Percentiles rank a stretch among this genome's conserved stretches.
These are phyloP conservation scores for Nakazawaea ernobii DNA, from an alignment of 805 yeast genomes.

Conservation along the genomic window DNA sequence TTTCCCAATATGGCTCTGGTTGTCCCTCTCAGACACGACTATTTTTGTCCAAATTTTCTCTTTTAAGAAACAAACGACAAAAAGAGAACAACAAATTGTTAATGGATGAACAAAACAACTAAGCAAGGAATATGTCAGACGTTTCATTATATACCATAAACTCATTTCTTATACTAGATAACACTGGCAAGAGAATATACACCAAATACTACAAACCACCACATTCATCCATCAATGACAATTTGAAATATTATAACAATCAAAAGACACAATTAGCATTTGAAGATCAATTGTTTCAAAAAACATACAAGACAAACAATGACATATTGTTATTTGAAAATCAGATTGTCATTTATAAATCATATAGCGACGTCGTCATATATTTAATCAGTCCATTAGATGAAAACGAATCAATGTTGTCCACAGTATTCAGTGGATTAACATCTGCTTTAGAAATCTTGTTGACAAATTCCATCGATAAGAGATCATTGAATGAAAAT, in stretches of 20 bases:
- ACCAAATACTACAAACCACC: slow-evolving; percentile 81
- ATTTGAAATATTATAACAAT: slow-evolving; percentile 18
- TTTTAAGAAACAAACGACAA: neutral
- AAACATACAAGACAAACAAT: slow-evolving; percentile 74
- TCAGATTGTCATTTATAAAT: slow-evolving; percentile 81
- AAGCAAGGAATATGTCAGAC: slow-evolving; percentile 25
- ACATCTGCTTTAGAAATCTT: slow-evolving; percentile 78
- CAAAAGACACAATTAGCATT: slow-evolving; percentile 66
- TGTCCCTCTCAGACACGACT: neutral
- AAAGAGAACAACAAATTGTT: too few species aligned
- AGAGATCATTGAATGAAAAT: slow-evolving; percentile 68
- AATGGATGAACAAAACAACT: neutral
- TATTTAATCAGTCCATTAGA: slow-evolving; percentile 67
- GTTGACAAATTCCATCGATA: slow-evolving; percentile 67
- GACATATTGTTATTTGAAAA: slow-evolving; percentile 79
- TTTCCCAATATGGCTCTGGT: too few species aligned
- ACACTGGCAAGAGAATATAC: slow-evolving; percentile 71
- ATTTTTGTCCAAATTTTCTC: too few species aligned
- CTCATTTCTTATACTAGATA: slow-evolving; percentile 77
- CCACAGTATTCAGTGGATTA: slow-evolving; percentile 69
- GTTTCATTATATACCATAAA: slow-evolving; percentile 75
- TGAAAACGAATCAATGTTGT: slow-evolving; percentile 82
- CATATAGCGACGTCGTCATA: slow-evolving; percentile 67
- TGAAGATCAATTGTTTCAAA: slow-evolving; percentile 64
- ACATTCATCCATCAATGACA: slow-evolving; percentile 33